Conservation (phyloP, 2,329 filamentous ascomycete species). For the Cladorrhinum sp. region DNA sequence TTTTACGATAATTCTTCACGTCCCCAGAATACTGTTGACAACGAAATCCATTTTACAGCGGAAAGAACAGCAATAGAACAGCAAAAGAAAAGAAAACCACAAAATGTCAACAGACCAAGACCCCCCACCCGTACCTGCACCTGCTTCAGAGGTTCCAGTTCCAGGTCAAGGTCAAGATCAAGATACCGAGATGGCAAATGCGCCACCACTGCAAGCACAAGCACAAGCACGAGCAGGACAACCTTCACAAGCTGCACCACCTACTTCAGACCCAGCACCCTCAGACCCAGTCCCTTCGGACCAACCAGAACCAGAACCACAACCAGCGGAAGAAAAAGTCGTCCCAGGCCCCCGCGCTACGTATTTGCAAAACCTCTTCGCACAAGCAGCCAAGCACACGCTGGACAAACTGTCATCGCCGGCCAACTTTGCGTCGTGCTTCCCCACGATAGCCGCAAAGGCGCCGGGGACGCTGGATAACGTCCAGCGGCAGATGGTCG, state of each 20-base stretch:
- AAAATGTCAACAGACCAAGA: constrained; percentile 11
- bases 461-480: constrained; percentile 50
- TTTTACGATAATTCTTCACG: no score
- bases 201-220: constrained; percentile 4
- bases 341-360: constrained; percentile 56
- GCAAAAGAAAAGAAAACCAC: neutral
- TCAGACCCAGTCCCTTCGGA: neutral
- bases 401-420: constrained; percentile 53
- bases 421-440: constrained; percentile 59
- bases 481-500: constrained; percentile 58
- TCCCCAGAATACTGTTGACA: no score
- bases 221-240: no score
- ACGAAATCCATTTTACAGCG: neutral
- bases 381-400: constrained; percentile 50
- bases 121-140: neutral
- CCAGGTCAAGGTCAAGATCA: neutral
- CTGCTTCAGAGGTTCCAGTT: no score
- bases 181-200: constrained; percentile 16
- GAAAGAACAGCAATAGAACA: neutral
- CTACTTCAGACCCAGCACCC: neutral
- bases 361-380: constrained; percentile 53
- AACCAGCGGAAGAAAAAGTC: constrained; percentile 29
- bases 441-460: constrained; percentile 54
- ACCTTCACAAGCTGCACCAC: no score
- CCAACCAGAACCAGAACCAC: constrained; percentile 9